Evolutionary conservation across 2,329 filamentous ascomycete species (phyloP).

Genomic region (Aspergillus aculeatinus): DNA sequence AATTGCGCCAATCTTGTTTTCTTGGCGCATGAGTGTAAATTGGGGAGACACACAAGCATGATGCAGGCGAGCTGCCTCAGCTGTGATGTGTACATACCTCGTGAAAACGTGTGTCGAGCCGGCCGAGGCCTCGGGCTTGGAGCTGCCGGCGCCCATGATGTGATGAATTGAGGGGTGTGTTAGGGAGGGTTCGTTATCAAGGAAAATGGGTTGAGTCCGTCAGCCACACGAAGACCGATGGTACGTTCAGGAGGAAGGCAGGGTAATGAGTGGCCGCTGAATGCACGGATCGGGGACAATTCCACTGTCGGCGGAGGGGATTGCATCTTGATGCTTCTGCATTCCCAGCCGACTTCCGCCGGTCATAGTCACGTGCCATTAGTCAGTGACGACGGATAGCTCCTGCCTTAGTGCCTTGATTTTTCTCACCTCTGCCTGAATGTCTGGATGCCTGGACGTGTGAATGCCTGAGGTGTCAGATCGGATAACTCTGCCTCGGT

Average conservation of each 20-base stretch:
- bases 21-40: neutral
- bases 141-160: slow-evolving; percentile 62
- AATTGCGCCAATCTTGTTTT: no score
- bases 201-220: neutral
- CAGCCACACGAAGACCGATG: neutral
- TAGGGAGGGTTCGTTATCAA: neutral
- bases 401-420: neutral
- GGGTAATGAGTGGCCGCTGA: slow-evolving; percentile 1
- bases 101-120: slow-evolving; percentile 61
- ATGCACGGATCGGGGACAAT: slow-evolving; percentile 14
- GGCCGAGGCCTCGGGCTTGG: slow-evolving; percentile 56
- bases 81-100: slow-evolving; percentile 43
- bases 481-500: neutral
- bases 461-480: neutral
- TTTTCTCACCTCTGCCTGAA: no score
- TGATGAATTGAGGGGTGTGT: slow-evolving; percentile 12
- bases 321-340: slow-evolving; percentile 18
- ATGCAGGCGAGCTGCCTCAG: neutral
- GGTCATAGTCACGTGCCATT: slow-evolving; percentile 18
- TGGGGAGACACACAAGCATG: neutral
- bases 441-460: no score
- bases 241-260: neutral
- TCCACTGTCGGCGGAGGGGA: slow-evolving; percentile 18
- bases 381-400: slow-evolving; percentile 13
- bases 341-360: slow-evolving; percentile 23